phyloP scores from a whole-genome alignment of 176 grass and related monocot species.

The Oropetium thomaeum region DNA sequence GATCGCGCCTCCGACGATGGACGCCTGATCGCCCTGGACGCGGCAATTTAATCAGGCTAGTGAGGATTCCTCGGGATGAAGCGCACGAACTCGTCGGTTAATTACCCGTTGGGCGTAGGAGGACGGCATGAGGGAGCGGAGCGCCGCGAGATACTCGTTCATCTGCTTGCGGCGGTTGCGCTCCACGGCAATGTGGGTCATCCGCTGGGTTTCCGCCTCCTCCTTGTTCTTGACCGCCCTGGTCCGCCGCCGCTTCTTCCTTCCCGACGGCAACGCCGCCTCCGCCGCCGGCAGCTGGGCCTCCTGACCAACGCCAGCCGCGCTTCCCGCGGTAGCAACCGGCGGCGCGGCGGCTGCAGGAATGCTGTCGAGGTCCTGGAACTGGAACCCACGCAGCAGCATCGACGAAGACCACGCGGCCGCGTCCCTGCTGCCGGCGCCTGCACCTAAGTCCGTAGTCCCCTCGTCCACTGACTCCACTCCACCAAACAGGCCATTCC shows the following conservation, averaged over 20 bases:
- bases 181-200: conserved; percentile 98
- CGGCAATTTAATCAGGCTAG: not conserved
- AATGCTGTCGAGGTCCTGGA: conserved; percentile 39
- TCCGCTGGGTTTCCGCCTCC: conserved; percentile 93
- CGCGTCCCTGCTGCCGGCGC: conserved; percentile 32
- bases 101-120: conserved; percentile 77
- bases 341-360: not conserved
- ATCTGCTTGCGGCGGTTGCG: conserved; percentile 93
- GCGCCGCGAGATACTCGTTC: conserved; percentile 88
- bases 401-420: conserved; percentile 34
- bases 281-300: not conserved
- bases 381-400: conserved; percentile 39
- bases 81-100: not conserved
- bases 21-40: conserved; percentile 86
- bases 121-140: conserved; percentile 79
- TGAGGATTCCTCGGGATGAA: not conserved
- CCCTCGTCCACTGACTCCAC: too few relatives aligned
- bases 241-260: conserved; percentile 67
- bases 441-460: conserved; percentile 1
- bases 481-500: conserved; percentile 27
- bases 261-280: not conserved
- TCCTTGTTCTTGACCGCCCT: conserved; percentile 80
- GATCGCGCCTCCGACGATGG: conserved; percentile 86
- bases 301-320: not conserved
- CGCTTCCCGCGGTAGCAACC: not conserved